Conservation (phyloP, 2,329 filamentous ascomycete genomes). For the Aspergillus alliaceus region DNA sequence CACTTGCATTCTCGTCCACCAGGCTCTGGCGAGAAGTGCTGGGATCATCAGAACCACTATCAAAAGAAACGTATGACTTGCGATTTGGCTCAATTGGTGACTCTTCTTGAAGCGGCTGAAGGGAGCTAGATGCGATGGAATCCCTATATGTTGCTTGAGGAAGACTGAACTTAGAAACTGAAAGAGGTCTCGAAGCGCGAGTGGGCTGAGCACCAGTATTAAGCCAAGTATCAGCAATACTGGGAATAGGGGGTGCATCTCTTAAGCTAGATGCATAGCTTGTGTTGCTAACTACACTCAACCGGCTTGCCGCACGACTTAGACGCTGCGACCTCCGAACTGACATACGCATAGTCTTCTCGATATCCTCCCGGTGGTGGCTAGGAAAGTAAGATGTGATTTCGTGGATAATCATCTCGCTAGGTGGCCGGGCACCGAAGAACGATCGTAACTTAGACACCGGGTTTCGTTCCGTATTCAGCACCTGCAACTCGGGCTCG, state of each 20-base stretch:
- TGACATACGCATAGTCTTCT: constrained; percentile 90
- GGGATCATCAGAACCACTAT: constrained; percentile 67
- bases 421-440: constrained; percentile 88
- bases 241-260: constrained; percentile 92
- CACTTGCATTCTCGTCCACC: constrained; percentile 78
- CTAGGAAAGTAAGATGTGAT: constrained; percentile 96
- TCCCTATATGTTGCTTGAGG: constrained; percentile 72
- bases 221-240: constrained; percentile 92
- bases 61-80: constrained; percentile 87
- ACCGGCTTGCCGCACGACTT: constrained; percentile 86
- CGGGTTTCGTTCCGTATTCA: constrained; percentile 33
- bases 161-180: constrained; percentile 59
- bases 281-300: constrained; percentile 90
- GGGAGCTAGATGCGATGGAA: constrained; percentile 82
- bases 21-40: constrained; percentile 78
- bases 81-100: constrained; percentile 82
- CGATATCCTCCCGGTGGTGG: constrained; percentile 89
- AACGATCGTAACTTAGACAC: constrained; percentile 58
- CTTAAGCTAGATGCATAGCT: constrained; percentile 90
- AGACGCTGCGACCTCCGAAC: constrained; percentile 86
- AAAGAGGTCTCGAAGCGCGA: constrained; percentile 57
- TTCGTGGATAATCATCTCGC: constrained; percentile 95
- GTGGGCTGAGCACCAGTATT: constrained; percentile 55
- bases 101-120: constrained; percentile 90
- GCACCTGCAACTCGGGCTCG: constrained; percentile 28